Evolutionary conservation across 257 asterid genomes (phyloP), one percentile per base, ranked within the genome.

Genomic region (Handroanthus guayacan): DNA sequence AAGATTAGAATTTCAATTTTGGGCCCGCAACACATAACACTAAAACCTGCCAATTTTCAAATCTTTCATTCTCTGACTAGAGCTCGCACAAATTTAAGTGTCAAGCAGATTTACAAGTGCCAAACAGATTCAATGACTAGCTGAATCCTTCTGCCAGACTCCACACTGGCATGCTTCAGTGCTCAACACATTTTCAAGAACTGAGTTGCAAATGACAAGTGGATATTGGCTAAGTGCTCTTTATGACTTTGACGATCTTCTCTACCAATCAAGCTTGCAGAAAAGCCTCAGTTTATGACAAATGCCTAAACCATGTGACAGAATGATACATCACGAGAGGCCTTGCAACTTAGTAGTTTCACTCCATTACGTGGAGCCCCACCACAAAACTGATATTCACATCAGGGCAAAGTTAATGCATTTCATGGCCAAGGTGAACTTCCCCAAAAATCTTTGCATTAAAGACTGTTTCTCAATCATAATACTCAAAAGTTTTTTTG

Each of bases 221-320:
- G 14, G 20, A 17, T 38, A 57, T 57, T 13, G 8, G 63, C n/a
- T 55, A 20, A 57, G 18, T 7, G 11, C 38, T 57, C 63, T 57
- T 57, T 38, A 1, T 4, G 34, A 55, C 61, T 55, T 16, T 6
- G 61, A 16, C 7, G 31, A 6, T 55, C 31, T 57, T 20, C 62
- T 16, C 62, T 57, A 57, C 62, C 10, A 20, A 18, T 20, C 38
- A 57, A 57, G 63, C 38, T 57, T 13, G 63, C 63, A 57, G 63
- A 57, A 57, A 8, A 57, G 63, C 38, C 37, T 20, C 63, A 57
- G 38, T 17, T 4, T 6, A 57, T 20, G 63, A 16, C 38, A 6
- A 20, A n/a, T 57, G 63, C 63, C 63, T 57, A 54, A 57, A 18
- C 37, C 63, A 18, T 57, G 38, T 9, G 5, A 5, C 11, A 57